A percentile compares a stretch with the other conserved stretches of the same genome.
phyloP scores from a whole-genome alignment of 768 basidiomycete species.

The Naematelia aurantialba region DNA sequence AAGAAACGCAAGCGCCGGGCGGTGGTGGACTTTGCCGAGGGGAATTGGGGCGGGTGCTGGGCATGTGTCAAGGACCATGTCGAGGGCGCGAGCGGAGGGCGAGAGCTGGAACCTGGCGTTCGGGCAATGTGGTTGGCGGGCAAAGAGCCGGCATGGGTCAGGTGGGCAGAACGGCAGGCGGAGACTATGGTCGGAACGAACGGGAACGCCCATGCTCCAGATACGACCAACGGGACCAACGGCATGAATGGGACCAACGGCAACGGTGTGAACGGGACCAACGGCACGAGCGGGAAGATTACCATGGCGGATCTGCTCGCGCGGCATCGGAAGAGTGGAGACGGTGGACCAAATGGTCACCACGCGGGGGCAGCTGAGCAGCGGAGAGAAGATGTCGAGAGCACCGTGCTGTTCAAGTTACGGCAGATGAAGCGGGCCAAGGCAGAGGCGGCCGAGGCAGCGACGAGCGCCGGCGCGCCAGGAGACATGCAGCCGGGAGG shows the following conservation, averaged over 20 bases:
- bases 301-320: constrained; percentile 33
- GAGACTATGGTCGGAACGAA: neutral
- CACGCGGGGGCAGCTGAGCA: constrained; percentile 14
- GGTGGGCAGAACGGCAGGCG: constrained; percentile 32
- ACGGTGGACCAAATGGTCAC: constrained; percentile 7
- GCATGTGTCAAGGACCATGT: constrained; percentile 43
- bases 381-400: constrained; percentile 33
- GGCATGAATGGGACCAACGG: neutral
- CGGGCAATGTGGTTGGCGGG: constrained; percentile 42
- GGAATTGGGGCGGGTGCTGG: constrained; percentile 47
- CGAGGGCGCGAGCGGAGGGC: neutral
- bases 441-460: neutral
- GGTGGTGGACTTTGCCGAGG: constrained; percentile 40
- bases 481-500: neutral
- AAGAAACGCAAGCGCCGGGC: constrained; percentile 35
- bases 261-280: neutral
- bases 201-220: neutral
- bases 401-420: constrained; percentile 47
- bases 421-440: constrained; percentile 23
- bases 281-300: constrained; percentile 7
- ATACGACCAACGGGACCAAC: constrained; percentile 2
- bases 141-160: constrained; percentile 33
- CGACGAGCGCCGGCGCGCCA: neutral
- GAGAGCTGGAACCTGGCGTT: constrained; percentile 19
- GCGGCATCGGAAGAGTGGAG: constrained; percentile 17